Conservation (phyloP, 805 yeast species). For the Metschnikowia lochheadii region DNA sequence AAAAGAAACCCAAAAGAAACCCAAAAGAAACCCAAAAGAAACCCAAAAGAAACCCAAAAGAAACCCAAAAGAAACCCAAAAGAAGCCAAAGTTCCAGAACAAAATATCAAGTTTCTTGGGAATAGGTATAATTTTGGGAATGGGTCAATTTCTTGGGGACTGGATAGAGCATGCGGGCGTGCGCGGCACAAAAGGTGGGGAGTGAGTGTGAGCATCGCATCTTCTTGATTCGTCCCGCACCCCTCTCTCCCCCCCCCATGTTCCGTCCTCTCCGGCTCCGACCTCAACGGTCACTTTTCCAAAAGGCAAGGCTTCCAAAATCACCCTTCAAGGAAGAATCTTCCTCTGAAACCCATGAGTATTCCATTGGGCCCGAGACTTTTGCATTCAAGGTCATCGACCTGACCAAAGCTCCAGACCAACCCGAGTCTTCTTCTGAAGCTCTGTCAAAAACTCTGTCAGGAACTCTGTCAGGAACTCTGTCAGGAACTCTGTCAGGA, state of each 20-base stretch:
- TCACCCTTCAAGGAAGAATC: slow-evolving; percentile 16
- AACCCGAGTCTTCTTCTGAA: no score
- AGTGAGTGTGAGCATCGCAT: not conserved
- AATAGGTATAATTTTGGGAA: no score
- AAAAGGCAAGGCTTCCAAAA: slow-evolving; percentile 18
- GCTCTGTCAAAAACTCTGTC: no score
- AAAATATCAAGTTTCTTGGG: no score
- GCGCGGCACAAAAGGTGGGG: slow-evolving; percentile 2
- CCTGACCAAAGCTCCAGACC: not conserved
- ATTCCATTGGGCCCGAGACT: slow-evolving; percentile 43
- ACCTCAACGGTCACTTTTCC: slow-evolving; percentile 19
- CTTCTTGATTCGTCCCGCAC: not conserved
- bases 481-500: no score
- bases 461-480: no score
- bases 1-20: no score
- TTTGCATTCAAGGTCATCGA: slow-evolving; percentile 39
- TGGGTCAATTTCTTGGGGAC: not conserved
- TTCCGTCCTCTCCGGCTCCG: not conserved
- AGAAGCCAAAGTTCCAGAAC: no score
- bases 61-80: no score
- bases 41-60: no score
- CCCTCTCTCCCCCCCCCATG: not conserved
- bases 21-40: no score
- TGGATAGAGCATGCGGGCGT: not conserved
- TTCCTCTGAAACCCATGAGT: slow-evolving; percentile 34